These are phyloP conservation scores for Ascomycota sp. DNA, from an alignment of 2,329 filamentous ascomycete species.

Conservation along the genomic window DNA sequence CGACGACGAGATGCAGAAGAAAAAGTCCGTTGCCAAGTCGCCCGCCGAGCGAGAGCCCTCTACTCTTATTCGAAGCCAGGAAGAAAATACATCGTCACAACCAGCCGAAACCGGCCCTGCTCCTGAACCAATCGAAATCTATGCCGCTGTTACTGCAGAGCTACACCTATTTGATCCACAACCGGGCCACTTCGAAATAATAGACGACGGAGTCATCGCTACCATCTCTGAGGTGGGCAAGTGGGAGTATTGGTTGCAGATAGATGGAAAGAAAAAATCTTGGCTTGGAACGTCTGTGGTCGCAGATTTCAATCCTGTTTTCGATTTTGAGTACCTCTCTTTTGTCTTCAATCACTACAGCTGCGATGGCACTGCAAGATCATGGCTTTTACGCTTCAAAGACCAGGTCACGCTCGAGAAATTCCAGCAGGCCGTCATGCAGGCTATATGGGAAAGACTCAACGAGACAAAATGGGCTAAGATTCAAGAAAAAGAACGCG, in stretches of 20 bases:
- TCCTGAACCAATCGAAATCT: slow-evolving; percentile 50
- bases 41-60: slow-evolving; percentile 21
- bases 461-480: slow-evolving; percentile 91
- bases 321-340: slow-evolving; percentile 97
- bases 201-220: slow-evolving; percentile 56
- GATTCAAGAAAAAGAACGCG: slow-evolving; percentile 75
- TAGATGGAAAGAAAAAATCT: slow-evolving; percentile 52
- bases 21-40: slow-evolving; percentile 25
- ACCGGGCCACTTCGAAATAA: slow-evolving; percentile 63
- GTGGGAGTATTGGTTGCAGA: slow-evolving; percentile 93
- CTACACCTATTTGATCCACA: slow-evolving; percentile 87
- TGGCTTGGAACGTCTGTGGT: slow-evolving; percentile 77
- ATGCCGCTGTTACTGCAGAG: slow-evolving; percentile 60
- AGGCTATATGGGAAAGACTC: slow-evolving; percentile 87
- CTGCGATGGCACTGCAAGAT: slow-evolving; percentile 74
- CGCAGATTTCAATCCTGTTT: slow-evolving; percentile 89
- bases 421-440: slow-evolving; percentile 89
- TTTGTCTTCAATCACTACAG: slow-evolving; percentile 98
- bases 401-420: slow-evolving; percentile 61
- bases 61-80: slow-evolving; percentile 11
- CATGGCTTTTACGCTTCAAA: slow-evolving; percentile 85
- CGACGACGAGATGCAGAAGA: slow-evolving; percentile 34
- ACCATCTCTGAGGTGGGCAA: slow-evolving; percentile 70
- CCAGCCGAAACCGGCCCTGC: slow-evolving; percentile 8
- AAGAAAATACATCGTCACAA: slow-evolving; percentile 11